Conservation (phyloP, 2,329 filamentous ascomycete species). For the Elsinoe necatrix region DNA sequence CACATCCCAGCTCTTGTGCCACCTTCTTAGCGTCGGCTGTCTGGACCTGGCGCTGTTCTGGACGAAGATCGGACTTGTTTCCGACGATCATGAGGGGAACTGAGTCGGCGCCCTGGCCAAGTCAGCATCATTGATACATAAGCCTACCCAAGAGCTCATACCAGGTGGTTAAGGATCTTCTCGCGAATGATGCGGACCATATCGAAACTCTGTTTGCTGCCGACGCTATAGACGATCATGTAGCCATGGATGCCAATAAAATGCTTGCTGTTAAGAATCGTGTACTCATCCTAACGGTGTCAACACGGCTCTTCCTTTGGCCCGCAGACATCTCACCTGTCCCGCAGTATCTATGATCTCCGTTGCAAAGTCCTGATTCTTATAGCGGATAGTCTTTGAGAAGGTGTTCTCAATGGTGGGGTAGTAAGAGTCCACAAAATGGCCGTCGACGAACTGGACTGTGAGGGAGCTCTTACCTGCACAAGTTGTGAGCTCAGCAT, state of each 20-base stretch:
- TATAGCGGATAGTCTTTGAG: slow-evolving; percentile 87
- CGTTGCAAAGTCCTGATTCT: slow-evolving; percentile 85
- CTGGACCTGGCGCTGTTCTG: slow-evolving; percentile 86
- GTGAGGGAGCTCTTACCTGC: slow-evolving; percentile 94
- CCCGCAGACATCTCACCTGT: slow-evolving; percentile 51
- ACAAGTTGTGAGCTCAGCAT: slow-evolving; percentile 14
- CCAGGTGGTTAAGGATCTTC: slow-evolving; percentile 93
- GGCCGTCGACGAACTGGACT: slow-evolving; percentile 92
- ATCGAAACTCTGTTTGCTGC: slow-evolving; percentile 87
- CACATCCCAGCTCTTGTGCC: slow-evolving; percentile 79
- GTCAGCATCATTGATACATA: slow-evolving; percentile 6
- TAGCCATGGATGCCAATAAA: slow-evolving; percentile 99
- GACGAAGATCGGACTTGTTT: slow-evolving; percentile 90
- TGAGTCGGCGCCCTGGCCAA: slow-evolving; percentile 69
- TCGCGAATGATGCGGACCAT: slow-evolving; percentile 95
- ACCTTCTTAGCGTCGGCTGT: slow-evolving; percentile 77
- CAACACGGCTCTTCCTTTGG: not conserved
- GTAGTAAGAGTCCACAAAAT: slow-evolving; percentile 98
- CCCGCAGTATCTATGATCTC: slow-evolving; percentile 98
- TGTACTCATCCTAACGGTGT: slow-evolving; percentile 76
- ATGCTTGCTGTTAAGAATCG: slow-evolving; percentile 94
- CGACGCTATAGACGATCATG: slow-evolving; percentile 97
- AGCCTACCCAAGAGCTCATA: slow-evolving; percentile 37
- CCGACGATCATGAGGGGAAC: slow-evolving; percentile 92
- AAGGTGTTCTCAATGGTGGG: slow-evolving; percentile 99